Evolutionary conservation across 2,329 filamentous ascomycete genomes (phyloP).

Genomic region (Neofusicoccum ribis): DNA sequence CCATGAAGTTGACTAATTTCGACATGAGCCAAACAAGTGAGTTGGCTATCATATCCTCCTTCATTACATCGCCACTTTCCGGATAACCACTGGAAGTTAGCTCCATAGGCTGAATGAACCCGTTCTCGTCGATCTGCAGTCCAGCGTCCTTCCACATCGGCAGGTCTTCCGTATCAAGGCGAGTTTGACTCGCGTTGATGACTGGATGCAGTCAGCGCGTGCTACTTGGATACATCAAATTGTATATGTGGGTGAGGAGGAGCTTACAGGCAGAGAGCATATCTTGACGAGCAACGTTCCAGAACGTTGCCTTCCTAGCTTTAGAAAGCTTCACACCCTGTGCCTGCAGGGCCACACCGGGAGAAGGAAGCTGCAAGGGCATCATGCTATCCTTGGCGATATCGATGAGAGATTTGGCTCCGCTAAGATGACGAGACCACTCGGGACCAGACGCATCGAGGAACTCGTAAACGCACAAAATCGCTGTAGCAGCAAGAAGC

Average conservation of each 20-base stretch:
- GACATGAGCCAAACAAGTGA: slow-evolving; percentile 65
- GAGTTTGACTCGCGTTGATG: slow-evolving; percentile 62
- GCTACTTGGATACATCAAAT: neutral
- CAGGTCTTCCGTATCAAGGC: slow-evolving; percentile 63
- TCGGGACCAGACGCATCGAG: slow-evolving; percentile 64
- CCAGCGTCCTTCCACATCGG: slow-evolving; percentile 65
- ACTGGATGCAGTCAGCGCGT: slow-evolving; percentile 32
- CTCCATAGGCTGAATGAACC: slow-evolving; percentile 52
- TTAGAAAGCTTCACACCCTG: slow-evolving; percentile 45
- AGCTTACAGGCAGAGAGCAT: slow-evolving; percentile 62
- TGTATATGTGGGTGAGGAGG: too few species aligned
- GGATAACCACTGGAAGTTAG: slow-evolving; percentile 40
- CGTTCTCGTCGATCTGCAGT: slow-evolving; percentile 56
- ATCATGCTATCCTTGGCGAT: slow-evolving; percentile 53
- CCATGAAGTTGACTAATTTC: slow-evolving; percentile 67
- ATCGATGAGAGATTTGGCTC: slow-evolving; percentile 63
- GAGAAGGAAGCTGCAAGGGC: slow-evolving; percentile 46
- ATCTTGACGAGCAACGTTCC: slow-evolving; percentile 68
- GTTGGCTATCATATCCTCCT: slow-evolving; percentile 65
- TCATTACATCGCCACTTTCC: slow-evolving; percentile 52
- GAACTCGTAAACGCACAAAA: slow-evolving; percentile 68
- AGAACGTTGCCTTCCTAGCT: slow-evolving; percentile 62
- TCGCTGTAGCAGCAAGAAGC: slow-evolving; percentile 64
- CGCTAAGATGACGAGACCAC: slow-evolving; percentile 66
- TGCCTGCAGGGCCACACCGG: slow-evolving; percentile 30